Conservation (phyloP, 1,284 basidiomycete genomes). For the Acaromyces ingoldii region DNA sequence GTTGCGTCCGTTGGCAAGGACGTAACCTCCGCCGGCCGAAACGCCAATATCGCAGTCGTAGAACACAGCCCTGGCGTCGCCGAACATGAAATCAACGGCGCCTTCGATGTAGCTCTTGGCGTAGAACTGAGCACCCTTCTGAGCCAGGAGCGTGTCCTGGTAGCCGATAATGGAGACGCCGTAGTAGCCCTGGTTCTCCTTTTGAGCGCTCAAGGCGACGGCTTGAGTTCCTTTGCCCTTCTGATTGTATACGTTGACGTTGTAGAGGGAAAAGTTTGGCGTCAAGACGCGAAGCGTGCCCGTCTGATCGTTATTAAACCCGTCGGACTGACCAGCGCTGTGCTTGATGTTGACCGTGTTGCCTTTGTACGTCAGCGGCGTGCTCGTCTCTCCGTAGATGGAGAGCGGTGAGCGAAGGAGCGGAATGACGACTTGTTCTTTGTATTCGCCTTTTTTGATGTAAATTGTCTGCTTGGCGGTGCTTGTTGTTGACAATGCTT, state of each 20-base stretch:
- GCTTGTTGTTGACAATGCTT: background rate
- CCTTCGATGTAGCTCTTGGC: background rate
- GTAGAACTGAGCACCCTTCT: background rate
- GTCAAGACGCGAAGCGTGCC: background rate
- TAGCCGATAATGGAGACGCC: background rate
- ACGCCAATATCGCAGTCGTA: background rate
- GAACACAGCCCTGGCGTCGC: background rate
- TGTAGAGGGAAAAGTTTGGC: background rate
- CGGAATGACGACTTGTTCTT: slow-evolving; percentile 2
- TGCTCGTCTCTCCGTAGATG: background rate
- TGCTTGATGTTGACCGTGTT: background rate
- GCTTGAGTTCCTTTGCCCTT: background rate
- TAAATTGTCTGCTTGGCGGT: background rate
- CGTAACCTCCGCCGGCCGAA: background rate
- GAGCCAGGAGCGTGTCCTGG: slow-evolving; percentile 1
- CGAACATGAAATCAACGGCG: slow-evolving; percentile 4
- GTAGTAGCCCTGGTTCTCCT: background rate
- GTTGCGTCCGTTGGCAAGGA: background rate
- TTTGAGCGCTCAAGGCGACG: background rate
- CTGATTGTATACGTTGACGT: background rate
- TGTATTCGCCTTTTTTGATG: background rate
- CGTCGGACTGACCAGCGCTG: background rate
- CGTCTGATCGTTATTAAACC: background rate
- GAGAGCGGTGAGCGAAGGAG: background rate
- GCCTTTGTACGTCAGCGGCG: background rate